These are phyloP conservation scores for Diddensiella caesifluorescens DNA, from an alignment of 805 yeast genomes.

Conservation along the genomic window DNA sequence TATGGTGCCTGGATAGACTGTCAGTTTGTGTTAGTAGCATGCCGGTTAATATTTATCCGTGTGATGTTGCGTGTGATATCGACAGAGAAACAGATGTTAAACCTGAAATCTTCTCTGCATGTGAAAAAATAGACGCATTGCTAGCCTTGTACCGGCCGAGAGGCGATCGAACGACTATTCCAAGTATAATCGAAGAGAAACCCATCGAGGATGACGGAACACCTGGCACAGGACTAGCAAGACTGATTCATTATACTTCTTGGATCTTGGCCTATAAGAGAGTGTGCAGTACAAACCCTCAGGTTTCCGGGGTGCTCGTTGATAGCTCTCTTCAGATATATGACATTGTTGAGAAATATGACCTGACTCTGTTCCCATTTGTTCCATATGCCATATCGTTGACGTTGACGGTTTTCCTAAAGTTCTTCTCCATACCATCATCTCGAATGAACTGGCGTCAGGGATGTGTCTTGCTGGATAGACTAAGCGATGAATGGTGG, in stretches of 20 bases:
- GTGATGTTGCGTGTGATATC: conserved; percentile 32
- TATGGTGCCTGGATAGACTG: conserved; percentile 35
- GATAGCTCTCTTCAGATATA: conserved; percentile 16
- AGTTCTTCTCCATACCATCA: conserved; percentile 22
- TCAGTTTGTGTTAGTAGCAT: conserved; percentile 34
- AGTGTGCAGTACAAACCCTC: conserved; percentile 1
- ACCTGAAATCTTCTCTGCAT: conserved; percentile 20
- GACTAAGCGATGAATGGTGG: conserved; percentile 27
- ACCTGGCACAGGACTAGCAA: conserved; percentile 18
- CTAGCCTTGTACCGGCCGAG: conserved; percentile 35
- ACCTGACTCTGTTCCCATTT: conserved; percentile 28
- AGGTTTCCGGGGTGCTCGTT: conserved; percentile 12
- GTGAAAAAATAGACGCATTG: conserved; percentile 32
- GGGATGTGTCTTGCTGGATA: conserved; percentile 23
- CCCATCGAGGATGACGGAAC: conserved; percentile 9
- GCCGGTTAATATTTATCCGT: conserved; percentile 32
- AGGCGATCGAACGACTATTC: conserved; percentile 1
- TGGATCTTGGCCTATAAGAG: conserved; percentile 29
- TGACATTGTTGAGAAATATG: conserved; percentile 14
- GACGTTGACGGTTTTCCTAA: conserved; percentile 30
- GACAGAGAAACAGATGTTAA: conserved; percentile 23
- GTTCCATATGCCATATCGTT: conserved; percentile 31
- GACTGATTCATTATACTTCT: conserved; percentile 24
- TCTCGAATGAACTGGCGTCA: conserved; percentile 25
- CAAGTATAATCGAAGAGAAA: neutral